Evolutionary conservation across 768 basidiomycete genomes (phyloP).

Genomic region (Tubosaeta sp.): DNA sequence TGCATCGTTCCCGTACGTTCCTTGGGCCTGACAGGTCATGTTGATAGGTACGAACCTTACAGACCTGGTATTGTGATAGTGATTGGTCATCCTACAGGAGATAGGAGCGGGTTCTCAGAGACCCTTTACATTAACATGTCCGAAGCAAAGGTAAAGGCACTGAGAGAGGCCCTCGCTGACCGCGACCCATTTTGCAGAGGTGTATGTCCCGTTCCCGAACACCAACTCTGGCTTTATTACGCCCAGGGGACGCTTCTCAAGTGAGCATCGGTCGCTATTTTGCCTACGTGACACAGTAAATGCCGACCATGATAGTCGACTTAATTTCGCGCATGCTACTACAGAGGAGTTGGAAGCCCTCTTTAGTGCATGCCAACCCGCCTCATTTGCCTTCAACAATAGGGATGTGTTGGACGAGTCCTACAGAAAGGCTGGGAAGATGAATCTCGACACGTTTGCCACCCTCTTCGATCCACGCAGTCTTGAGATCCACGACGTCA

Average conservation of each 20-base stretch:
- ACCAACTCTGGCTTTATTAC: slow-evolving; percentile 1
- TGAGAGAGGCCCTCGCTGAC: not conserved
- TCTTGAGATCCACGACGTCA: slow-evolving; percentile 25
- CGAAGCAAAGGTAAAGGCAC: not conserved
- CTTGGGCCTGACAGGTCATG: too few species aligned
- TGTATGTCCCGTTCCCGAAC: not conserved
- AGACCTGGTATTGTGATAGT: too few species aligned
- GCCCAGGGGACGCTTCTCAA: not conserved
- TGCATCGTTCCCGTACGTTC: too few species aligned
- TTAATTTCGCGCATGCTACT: not conserved
- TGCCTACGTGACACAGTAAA: not conserved
- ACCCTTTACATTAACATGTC: not conserved
- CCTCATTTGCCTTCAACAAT: slow-evolving; percentile 36
- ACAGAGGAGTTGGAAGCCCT: slow-evolving; percentile 19
- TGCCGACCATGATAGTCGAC: not conserved
- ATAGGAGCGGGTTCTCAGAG: too few species aligned
- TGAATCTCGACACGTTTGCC: slow-evolving; percentile 35
- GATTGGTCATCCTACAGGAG: too few species aligned
- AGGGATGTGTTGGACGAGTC: slow-evolving; percentile 41
- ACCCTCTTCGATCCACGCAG: slow-evolving; percentile 29
- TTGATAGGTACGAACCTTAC: too few species aligned
- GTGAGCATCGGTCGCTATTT: not conserved
- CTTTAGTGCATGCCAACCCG: slow-evolving; percentile 34
- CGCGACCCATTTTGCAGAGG: not conserved
- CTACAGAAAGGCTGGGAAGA: slow-evolving; percentile 45